These are phyloP conservation scores for Zygotorulaspora mrakii DNA, from an alignment of 1,139 yeast species.

Conservation along the genomic window DNA sequence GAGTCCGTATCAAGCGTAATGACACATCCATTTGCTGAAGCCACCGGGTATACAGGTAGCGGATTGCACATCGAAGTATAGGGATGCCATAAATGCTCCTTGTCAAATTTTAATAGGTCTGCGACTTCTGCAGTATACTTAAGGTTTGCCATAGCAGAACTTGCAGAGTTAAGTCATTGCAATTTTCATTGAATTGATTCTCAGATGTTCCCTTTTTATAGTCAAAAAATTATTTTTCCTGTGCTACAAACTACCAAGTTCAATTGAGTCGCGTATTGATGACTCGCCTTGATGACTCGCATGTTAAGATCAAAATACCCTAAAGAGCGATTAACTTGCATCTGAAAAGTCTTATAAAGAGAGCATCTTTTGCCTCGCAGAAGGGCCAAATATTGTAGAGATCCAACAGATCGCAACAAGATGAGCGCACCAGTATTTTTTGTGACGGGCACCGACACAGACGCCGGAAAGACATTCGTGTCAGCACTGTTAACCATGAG, in stretches of 20 bases:
- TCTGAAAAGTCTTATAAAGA: background rate
- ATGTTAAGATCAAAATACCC: too few species aligned
- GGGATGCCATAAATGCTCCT: conserved; percentile 37
- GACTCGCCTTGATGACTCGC: too few species aligned
- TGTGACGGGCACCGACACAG: conserved; percentile 39
- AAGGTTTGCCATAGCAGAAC: conserved; percentile 1
- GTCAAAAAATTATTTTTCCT: background rate
- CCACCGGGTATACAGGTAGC: conserved; percentile 33
- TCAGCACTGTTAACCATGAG: conserved; percentile 32
- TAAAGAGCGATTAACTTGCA: too few species aligned
- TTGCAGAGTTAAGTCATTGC: background rate
- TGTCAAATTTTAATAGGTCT: conserved; percentile 26
- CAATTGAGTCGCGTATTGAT: background rate
- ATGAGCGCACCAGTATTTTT: conserved; percentile 22
- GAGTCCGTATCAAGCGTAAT: conserved; percentile 24
- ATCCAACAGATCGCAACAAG: too few species aligned
- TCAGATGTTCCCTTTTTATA: background rate
- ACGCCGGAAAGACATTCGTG: conserved; percentile 38
- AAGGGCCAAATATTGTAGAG: too few species aligned
- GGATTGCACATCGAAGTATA: conserved; percentile 35
- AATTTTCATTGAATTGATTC: too few species aligned
- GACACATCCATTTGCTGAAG: conserved; percentile 29
- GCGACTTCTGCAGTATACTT: conserved; percentile 10
- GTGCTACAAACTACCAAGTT: background rate
- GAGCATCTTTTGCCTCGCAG: background rate